Conservation (phyloP, 805 yeast species). For the Candida insectorum region DNA sequence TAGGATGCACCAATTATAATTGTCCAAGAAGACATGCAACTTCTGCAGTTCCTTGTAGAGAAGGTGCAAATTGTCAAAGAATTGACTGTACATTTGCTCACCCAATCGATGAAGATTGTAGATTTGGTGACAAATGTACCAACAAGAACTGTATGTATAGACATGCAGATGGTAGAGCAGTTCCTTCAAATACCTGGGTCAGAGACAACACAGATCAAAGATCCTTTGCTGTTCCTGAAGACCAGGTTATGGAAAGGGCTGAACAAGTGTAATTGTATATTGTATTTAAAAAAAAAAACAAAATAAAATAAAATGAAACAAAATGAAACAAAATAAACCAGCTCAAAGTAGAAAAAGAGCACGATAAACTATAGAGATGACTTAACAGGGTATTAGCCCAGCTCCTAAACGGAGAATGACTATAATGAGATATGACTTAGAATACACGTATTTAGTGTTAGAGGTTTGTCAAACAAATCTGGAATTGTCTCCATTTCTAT, state of each 20-base stretch:
- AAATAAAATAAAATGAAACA: slow-evolving; percentile 13
- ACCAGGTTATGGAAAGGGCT: slow-evolving; percentile 67
- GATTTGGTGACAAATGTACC: slow-evolving; percentile 72
- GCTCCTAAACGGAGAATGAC: too few species aligned
- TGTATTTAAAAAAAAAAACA: slow-evolving; percentile 9
- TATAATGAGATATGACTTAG: too few species aligned
- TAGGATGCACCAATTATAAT: slow-evolving; percentile 68
- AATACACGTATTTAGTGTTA: too few species aligned
- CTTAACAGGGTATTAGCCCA: too few species aligned
- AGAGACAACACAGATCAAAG: slow-evolving; percentile 50
- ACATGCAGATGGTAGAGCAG: slow-evolving; percentile 76
- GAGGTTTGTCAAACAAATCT: too few species aligned
- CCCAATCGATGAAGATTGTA: slow-evolving; percentile 76
- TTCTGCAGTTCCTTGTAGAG: slow-evolving; percentile 71
- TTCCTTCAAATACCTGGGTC: slow-evolving; percentile 34
- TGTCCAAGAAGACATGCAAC: slow-evolving; percentile 87
- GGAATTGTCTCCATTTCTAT: too few species aligned
- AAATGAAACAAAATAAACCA: slow-evolving; percentile 12
- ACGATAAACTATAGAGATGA: background rate
- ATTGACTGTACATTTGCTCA: slow-evolving; percentile 81
- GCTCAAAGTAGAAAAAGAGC: slow-evolving; percentile 7
- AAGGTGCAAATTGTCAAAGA: slow-evolving; percentile 74
- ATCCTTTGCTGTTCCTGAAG: slow-evolving; percentile 75
- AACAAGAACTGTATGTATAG: slow-evolving; percentile 67
- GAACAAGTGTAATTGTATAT: slow-evolving; percentile 14